Conservation (phyloP, 2,329 filamentous ascomycete species). For the Talaromyces sp. region DNA sequence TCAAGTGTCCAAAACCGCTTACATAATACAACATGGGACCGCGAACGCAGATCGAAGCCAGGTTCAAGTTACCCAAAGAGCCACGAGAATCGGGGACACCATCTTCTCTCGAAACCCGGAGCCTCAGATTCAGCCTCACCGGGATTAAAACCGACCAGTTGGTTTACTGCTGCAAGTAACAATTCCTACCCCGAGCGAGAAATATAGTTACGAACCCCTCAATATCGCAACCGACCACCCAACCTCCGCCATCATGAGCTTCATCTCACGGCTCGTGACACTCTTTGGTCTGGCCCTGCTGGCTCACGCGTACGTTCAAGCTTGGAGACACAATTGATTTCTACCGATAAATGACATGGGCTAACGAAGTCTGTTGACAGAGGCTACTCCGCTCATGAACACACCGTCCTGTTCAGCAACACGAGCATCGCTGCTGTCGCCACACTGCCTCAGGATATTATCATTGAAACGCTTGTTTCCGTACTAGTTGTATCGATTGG, state of each 20-base stretch:
- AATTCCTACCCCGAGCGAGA: neutral
- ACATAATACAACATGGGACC: slow-evolving; percentile 1
- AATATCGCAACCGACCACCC: neutral
- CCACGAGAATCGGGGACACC: neutral
- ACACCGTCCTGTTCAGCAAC: slow-evolving; percentile 71
- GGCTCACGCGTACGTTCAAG: slow-evolving; percentile 74
- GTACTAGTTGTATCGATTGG: slow-evolving; percentile 80
- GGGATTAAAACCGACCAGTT: too few species aligned
- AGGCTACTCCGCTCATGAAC: slow-evolving; percentile 95
- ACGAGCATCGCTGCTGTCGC: slow-evolving; percentile 51
- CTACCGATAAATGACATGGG: neutral
- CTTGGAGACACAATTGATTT: too few species aligned
- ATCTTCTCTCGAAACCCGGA: neutral
- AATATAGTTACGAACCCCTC: neutral
- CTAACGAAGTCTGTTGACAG: slow-evolving; percentile 51
- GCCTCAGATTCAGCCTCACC: too few species aligned
- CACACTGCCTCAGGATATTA: slow-evolving; percentile 80
- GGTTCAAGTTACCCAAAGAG: neutral
- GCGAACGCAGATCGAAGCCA: slow-evolving; percentile 3
- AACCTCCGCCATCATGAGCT: slow-evolving; percentile 59
- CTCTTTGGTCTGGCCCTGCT: slow-evolving; percentile 76
- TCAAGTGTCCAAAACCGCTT: neutral
- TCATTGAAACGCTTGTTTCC: slow-evolving; percentile 79
- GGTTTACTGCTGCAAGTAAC: neutral
- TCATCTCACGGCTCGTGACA: slow-evolving; percentile 71